Evolutionary conservation across 768 basidiomycete species (phyloP), one percentile per base, ranked within the genome.

Genomic region (Mycena leptocephala): DNA sequence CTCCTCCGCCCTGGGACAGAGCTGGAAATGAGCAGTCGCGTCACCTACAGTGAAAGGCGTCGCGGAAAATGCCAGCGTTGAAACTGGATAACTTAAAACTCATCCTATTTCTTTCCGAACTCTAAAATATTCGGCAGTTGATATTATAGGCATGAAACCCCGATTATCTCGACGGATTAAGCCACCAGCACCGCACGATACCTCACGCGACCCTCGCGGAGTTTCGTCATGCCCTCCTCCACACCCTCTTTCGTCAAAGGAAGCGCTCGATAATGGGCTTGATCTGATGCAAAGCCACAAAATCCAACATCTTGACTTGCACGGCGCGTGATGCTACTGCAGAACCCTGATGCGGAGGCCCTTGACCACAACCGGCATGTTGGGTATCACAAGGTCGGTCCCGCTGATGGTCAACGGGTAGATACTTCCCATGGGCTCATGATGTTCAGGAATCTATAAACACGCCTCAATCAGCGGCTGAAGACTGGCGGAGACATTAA

Each of bases 261-360:
- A 86, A 86, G 66, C 77, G 66, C 39, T 86, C 81, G n/a, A 82
- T 72, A 4, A 85, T 70, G 2, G 86, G 83, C 18, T 65, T 76
- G 59, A 85, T 79, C 0, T 63, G 61, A 48, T 86, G 83, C 43
- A 77, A 9, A 14, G 83, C 86, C 0, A 82, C 84, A n/a, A 86
- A 86, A 28, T 77, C 77, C 56, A 87, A 63, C 82, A 84, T 85
- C 76, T 83, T 74, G 26, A 32, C 32, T 7, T 56, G 55, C 6
- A 30, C 58, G 7, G 72, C 71, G 58, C 66, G 66, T 20, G 30
- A 67, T 16, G 48, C 66, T 28, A 75, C 35, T 16, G 81, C 79
- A 6, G 81, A 43, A 1, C 83, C 82, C 2, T 63, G 48, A 2
- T 20, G 51, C 79, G n/a, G 24, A 85, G 1, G 35, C 16, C 39